Evolutionary conservation across 2,329 filamentous ascomycete species (phyloP).

Genomic region (Beauveria varroae): DNA sequence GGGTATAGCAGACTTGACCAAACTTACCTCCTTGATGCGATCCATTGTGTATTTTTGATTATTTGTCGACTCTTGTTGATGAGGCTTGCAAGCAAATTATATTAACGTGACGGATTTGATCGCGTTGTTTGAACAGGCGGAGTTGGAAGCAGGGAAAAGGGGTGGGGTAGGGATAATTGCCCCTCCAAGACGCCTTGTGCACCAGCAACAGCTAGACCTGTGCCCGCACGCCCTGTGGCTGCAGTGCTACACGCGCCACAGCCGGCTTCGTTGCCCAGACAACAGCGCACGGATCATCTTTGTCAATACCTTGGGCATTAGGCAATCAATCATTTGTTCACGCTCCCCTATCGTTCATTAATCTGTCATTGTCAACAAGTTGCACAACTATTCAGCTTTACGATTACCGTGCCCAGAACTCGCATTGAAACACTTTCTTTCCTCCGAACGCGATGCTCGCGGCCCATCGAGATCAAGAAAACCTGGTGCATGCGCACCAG

Average conservation of each 20-base stretch:
- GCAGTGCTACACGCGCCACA: slow-evolving; percentile 6
- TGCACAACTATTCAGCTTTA: background rate
- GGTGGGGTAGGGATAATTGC: slow-evolving; percentile 14
- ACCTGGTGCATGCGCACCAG: slow-evolving; percentile 70
- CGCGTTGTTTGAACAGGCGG: slow-evolving; percentile 11
- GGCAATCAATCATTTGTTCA: background rate
- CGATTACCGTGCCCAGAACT: background rate
- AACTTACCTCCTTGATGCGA: slow-evolving; percentile 80
- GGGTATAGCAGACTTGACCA: background rate
- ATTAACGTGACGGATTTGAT: slow-evolving; percentile 8
- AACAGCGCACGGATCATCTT: slow-evolving; percentile 9
- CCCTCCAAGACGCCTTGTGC: slow-evolving; percentile 10
- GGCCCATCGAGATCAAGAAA: slow-evolving; percentile 78
- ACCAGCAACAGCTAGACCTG: background rate
- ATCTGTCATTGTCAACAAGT: background rate
- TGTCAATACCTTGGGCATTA: background rate
- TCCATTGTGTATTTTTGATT: slow-evolving; percentile 54
- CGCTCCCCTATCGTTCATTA: background rate
- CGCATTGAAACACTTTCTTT: too few relatives aligned
- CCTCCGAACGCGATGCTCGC: slow-evolving; percentile 54
- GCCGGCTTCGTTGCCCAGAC: slow-evolving; percentile 6
- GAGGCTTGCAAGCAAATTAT: background rate
- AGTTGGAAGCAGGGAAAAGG: slow-evolving; percentile 13
- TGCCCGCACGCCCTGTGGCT: slow-evolving; percentile 1
- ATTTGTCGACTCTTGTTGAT: slow-evolving; percentile 13